Conservation (phyloP, 2,329 filamentous ascomycete genomes). For the Blumeriella jaapii region DNA sequence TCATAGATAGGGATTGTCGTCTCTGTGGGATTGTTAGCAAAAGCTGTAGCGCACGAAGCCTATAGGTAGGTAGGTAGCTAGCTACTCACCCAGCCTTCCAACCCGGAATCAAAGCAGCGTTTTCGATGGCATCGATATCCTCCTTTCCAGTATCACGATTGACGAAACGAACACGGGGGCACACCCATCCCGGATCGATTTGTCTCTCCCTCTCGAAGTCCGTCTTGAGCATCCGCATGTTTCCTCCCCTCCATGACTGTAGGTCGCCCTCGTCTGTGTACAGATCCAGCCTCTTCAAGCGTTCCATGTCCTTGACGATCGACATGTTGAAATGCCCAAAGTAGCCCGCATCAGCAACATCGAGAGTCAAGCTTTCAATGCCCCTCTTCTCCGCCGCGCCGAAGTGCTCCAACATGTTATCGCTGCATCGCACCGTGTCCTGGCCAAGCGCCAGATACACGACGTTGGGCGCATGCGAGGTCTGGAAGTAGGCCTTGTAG, state of each 20-base stretch:
- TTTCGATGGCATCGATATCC: constrained; percentile 11
- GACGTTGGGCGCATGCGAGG: constrained; percentile 5
- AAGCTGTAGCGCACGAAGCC: no score
- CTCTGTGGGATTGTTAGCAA: no score
- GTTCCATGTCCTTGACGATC: constrained; percentile 16
- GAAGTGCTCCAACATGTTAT: constrained; percentile 16
- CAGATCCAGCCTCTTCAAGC: constrained; percentile 17
- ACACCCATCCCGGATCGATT: constrained; percentile 17
- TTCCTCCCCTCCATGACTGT: constrained; percentile 8
- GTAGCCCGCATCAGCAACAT: constrained; percentile 18
- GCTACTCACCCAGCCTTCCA: constrained; percentile 16
- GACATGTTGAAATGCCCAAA: constrained; percentile 23
- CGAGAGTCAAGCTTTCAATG: constrained; percentile 15
- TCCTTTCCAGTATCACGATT: constrained; percentile 9
- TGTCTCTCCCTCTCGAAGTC: constrained; percentile 16
- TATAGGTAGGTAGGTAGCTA: no score
- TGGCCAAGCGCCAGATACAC: constrained; percentile 16
- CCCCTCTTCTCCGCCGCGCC: constrained; percentile 5
- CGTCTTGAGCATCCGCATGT: constrained; percentile 6
- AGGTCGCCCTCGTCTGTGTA: constrained; percentile 1
- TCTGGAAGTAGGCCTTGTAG: constrained; percentile 9
- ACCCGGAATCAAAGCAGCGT: constrained; percentile 15
- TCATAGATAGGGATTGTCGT: no score
- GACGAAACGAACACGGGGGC: constrained; percentile 19
- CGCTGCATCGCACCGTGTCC: constrained; percentile 17